Percentiles rank a stretch among this genome's conserved stretches.
phyloP scores from a whole-genome alignment of 345 rosid genomes.

The Bruguiera gymnorhiza region DNA sequence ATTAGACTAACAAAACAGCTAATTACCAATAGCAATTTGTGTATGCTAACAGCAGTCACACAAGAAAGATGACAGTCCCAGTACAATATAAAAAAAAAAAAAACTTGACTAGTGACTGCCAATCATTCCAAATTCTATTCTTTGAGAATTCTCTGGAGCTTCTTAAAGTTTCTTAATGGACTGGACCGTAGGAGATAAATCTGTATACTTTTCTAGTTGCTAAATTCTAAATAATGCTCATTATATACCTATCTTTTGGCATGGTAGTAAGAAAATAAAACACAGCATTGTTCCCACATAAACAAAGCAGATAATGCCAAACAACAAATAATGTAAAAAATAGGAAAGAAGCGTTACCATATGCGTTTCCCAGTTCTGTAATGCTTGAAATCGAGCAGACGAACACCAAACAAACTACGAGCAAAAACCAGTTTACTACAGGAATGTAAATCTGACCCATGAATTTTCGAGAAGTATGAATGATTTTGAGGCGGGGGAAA shows the following conservation, averaged over 20 bases:
- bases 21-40: not conserved
- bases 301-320: not conserved
- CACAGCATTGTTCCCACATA: not conserved
- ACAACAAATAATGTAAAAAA: not conserved
- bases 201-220: no score
- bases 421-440: slow-evolving; percentile 98
- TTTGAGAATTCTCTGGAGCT: no score
- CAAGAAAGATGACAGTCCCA: no score
- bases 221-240: not conserved
- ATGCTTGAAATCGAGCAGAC: slow-evolving; percentile 81
- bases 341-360: slow-evolving; percentile 57
- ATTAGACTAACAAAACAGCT: not conserved
- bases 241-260: not conserved
- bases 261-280: not conserved
- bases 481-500: slow-evolving; percentile 95
- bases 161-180: no score
- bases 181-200: no score
- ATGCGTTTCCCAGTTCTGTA: slow-evolving; percentile 94
- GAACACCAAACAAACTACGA: slow-evolving; percentile 71
- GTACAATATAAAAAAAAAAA: no score
- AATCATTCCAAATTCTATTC: no score
- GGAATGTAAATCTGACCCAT: slow-evolving; percentile 99
- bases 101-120: no score
- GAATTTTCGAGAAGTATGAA: slow-evolving; percentile 96
- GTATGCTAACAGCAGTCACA: not conserved